phyloP scores from a whole-genome alignment of 495 filamentous ascomycete species.

The Jackrogersella multiformis region DNA sequence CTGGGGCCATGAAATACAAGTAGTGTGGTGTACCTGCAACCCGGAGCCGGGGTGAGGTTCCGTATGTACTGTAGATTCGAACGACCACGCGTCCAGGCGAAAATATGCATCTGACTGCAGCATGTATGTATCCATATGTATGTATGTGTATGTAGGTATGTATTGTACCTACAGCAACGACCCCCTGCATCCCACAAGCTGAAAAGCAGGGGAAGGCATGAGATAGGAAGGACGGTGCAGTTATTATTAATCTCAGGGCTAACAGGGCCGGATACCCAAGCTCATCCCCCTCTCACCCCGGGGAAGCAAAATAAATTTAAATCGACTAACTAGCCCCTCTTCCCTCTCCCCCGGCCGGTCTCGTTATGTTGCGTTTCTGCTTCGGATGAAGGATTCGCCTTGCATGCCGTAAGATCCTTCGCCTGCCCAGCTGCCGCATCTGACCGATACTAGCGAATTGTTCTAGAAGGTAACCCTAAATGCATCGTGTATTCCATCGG shows the following conservation, averaged over 20 bases:
- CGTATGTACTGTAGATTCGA: constrained; percentile 14
- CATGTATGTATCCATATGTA: not conserved
- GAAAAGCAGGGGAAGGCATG: constrained; percentile 28
- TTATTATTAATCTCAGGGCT: constrained; percentile 18
- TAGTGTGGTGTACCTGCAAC: constrained; percentile 9
- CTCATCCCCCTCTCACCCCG: not conserved
- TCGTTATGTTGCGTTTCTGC: constrained; percentile 4
- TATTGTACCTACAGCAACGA: constrained; percentile 25
- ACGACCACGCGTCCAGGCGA: constrained; percentile 8
- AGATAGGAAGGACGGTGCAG: constrained; percentile 27
- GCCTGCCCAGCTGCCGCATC: constrained; percentile 22
- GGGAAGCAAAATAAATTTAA: not conserved
- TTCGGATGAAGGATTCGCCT: constrained; percentile 12
- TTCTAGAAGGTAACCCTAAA: constrained; percentile 25
- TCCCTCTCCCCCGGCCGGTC: not conserved
- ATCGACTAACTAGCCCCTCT: too few relatives aligned
- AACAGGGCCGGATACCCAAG: constrained; percentile 27
- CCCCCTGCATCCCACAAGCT: constrained; percentile 34
- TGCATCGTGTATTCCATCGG: not conserved
- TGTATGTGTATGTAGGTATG: constrained; percentile 9
- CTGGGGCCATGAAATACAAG: constrained; percentile 17
- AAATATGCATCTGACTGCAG: constrained; percentile 15
- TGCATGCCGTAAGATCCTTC: constrained; percentile 11
- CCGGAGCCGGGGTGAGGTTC: constrained; percentile 7
- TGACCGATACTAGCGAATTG: constrained; percentile 15